Percentiles rank a stretch among this genome's conserved stretches.
Evolutionary conservation across 1,284 basidiomycete species (phyloP).

Genomic region (Puccinia hordei): DNA sequence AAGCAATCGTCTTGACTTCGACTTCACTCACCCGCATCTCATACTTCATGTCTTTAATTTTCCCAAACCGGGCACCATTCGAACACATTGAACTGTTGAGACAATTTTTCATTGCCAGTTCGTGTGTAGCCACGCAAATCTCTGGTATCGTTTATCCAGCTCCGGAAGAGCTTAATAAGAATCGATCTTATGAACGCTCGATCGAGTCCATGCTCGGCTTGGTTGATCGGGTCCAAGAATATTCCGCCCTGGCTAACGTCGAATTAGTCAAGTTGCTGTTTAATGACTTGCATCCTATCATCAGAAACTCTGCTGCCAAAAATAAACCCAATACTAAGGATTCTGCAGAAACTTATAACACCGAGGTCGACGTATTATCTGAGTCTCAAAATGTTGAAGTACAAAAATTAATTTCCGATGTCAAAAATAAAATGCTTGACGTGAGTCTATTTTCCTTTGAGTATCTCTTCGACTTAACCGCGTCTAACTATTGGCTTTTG

Average conservation of each 20-base stretch:
- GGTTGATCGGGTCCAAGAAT: constrained; percentile 14
- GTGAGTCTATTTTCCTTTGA: constrained; percentile 9
- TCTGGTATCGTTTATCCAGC: constrained; percentile 9
- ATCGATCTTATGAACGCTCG: neutral
- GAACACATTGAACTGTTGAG: constrained; percentile 41
- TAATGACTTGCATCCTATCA: constrained; percentile 44
- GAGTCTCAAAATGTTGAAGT: constrained; percentile 9
- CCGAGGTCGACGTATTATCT: neutral
- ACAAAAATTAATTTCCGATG: constrained; percentile 1
- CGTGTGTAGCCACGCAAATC: constrained; percentile 34
- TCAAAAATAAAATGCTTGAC: constrained; percentile 45
- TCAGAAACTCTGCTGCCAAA: neutral
- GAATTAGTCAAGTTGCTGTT: constrained; percentile 45
- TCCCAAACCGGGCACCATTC: constrained; percentile 36
- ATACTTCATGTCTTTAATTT: constrained; percentile 17
- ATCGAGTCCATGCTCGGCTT: constrained; percentile 17
- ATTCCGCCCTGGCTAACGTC: constrained; percentile 29
- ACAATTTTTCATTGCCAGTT: constrained; percentile 33
- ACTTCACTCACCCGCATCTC: constrained; percentile 27
- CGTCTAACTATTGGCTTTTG: neutral
- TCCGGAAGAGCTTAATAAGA: constrained; percentile 20
- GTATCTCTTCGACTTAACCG: neutral
- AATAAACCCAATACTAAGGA: neutral
- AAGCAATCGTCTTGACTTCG: constrained; percentile 22
- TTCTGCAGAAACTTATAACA: neutral